Percentiles rank a stretch among this genome's conserved stretches.
Conservation (phyloP, 2,329 filamentous ascomycete genomes). For the Verticillium alfalfae region DNA sequence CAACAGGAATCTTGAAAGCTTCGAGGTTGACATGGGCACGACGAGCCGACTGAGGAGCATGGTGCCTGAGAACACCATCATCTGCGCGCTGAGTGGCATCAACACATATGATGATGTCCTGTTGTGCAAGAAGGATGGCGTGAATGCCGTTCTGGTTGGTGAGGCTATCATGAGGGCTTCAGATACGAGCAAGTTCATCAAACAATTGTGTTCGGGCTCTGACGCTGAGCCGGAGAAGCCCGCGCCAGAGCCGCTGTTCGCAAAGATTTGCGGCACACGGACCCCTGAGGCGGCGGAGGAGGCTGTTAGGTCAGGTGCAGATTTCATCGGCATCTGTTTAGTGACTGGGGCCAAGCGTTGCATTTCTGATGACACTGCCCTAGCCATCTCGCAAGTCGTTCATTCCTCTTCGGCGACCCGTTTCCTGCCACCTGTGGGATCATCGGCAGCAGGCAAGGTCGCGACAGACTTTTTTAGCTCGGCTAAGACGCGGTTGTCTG, state of each 20-base stretch:
- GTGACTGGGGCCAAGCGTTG: conserved; percentile 76
- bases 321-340: conserved; percentile 89
- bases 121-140: conserved; percentile 81
- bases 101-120: conserved; percentile 82
- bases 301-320: conserved; percentile 81
- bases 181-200: conserved; percentile 78
- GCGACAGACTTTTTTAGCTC: conserved; percentile 66
- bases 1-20: conserved; percentile 93
- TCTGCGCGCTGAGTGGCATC: conserved; percentile 93
- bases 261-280: conserved; percentile 94
- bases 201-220: conserved; percentile 66
- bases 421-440: conserved; percentile 14
- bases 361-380: conserved; percentile 71
- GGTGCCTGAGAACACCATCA: conserved; percentile 78
- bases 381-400: conserved; percentile 74
- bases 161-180: conserved; percentile 92
- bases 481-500: conserved; percentile 39
- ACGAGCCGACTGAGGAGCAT: conserved; percentile 83
- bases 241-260: conserved; percentile 51
- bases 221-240: conserved; percentile 26
- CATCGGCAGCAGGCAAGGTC: conserved; percentile 14
- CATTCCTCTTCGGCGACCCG: conserved; percentile 56
- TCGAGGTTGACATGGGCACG: conserved; percentile 92
- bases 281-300: conserved; percentile 72
- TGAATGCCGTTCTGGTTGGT: conserved; percentile 88